Percentiles rank a stretch among this genome's conserved stretches.
phyloP scores from a whole-genome alignment of 2,329 filamentous ascomycete species.

The Diaporthe sp. region DNA sequence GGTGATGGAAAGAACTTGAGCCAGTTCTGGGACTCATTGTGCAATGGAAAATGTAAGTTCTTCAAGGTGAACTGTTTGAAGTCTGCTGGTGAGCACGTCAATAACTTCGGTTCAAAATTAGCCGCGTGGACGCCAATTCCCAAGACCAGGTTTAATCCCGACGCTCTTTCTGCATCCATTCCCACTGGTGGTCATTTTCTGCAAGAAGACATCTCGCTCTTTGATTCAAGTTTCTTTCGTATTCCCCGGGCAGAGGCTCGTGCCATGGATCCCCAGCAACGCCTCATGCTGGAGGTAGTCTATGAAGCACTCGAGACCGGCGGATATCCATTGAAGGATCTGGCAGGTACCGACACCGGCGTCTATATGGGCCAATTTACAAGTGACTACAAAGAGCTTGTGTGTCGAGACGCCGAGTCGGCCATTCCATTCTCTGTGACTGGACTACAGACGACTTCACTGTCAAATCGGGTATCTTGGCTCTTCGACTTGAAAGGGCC shows the following conservation, averaged over 20 bases:
- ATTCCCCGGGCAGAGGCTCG: conserved; percentile 77
- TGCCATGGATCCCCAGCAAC: conserved; percentile 76
- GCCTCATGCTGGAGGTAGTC: conserved; percentile 71
- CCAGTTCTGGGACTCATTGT: neutral
- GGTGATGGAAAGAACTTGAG: neutral
- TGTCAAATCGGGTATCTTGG: conserved; percentile 57
- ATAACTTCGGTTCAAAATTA: too few relatives aligned
- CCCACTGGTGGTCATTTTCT: conserved; percentile 20
- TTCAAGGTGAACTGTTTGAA: too few relatives aligned
- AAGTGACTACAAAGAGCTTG: conserved; percentile 46
- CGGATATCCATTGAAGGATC: conserved; percentile 42
- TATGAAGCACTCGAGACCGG: conserved; percentile 75
- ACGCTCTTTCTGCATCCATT: neutral
- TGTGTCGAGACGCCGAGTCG: conserved; percentile 33
- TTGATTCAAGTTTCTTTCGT: conserved; percentile 70
- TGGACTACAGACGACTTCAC: conserved; percentile 45
- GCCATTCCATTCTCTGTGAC: conserved; percentile 43
- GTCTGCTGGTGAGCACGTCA: too few relatives aligned
- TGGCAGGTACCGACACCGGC: conserved; percentile 43
- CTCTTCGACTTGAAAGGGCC: conserved; percentile 56
- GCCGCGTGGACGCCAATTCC: conserved; percentile 6
- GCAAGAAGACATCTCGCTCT: neutral
- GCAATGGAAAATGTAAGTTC: neutral
- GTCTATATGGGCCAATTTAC: conserved; percentile 48
- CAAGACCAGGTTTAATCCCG: neutral